These are phyloP conservation scores for Intubia oerlemansii DNA, from an alignment of 2,329 filamentous ascomycete species.

Conservation along the genomic window DNA sequence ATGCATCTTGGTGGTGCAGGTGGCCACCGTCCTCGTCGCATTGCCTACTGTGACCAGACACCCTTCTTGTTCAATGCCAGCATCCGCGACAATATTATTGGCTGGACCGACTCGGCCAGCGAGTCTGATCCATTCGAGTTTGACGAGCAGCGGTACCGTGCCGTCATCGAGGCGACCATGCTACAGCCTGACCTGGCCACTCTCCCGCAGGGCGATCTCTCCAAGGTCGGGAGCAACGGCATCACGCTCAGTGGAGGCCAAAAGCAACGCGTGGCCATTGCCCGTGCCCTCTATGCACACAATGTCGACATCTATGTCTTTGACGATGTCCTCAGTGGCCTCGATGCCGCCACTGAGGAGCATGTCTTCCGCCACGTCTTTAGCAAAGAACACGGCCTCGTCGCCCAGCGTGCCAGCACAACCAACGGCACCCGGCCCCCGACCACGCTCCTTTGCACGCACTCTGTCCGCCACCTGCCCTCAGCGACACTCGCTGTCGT, in stretches of 20 bases:
- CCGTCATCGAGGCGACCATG: conserved; percentile 13
- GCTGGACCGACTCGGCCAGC: conserved; percentile 4
- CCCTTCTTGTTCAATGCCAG: conserved; percentile 16
- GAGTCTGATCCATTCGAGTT: too few species aligned
- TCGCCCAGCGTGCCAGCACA: too few species aligned
- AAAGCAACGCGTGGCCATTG: conserved; percentile 12
- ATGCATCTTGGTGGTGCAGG: too few species aligned
- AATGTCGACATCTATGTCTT: conserved; percentile 8
- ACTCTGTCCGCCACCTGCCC: conserved; percentile 18
- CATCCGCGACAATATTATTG: conserved; percentile 14
- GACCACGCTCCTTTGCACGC: conserved; percentile 15
- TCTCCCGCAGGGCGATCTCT: conserved; percentile 15
- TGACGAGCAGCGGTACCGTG: conserved; percentile 10
- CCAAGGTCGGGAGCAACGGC: conserved; percentile 15
- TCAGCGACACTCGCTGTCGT: conserved; percentile 24
- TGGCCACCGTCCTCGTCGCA: conserved; percentile 7
- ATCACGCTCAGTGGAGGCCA: conserved; percentile 17
- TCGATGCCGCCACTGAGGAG: conserved; percentile 20
- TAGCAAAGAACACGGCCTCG: conserved; percentile 9
- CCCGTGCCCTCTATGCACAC: conserved; percentile 9
- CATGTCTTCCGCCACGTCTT: conserved; percentile 19
- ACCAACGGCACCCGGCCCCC: too few species aligned
- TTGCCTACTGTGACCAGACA: conserved; percentile 18
- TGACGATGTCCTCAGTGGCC: conserved; percentile 7
- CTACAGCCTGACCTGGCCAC: conserved; percentile 11